Conservation (phyloP, 2,329 filamentous ascomycete species). For the Rutstroemia sp. region DNA sequence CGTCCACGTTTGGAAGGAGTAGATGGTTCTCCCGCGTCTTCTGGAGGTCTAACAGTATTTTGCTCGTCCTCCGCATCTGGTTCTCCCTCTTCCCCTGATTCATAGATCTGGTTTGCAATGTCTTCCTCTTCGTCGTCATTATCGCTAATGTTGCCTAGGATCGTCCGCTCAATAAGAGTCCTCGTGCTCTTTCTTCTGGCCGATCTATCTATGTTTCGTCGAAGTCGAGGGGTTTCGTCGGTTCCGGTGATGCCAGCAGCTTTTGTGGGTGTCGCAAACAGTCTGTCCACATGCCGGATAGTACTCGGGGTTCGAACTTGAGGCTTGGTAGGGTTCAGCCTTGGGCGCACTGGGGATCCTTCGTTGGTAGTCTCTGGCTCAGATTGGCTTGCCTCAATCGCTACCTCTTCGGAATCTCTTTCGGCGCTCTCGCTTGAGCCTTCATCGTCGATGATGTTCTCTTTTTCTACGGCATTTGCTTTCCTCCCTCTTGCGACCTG, state of each 20-base stretch:
- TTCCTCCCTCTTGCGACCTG: not conserved
- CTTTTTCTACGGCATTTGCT: not conserved
- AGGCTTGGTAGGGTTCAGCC: not conserved
- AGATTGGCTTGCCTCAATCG: not conserved
- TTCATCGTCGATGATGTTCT: not conserved
- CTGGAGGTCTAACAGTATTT: slow-evolving; percentile 27
- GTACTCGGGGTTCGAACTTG: slow-evolving; percentile 20
- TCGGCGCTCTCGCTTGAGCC: slow-evolving; percentile 1
- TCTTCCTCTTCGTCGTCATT: slow-evolving; percentile 64
- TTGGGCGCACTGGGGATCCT: not conserved
- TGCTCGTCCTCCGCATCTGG: slow-evolving; percentile 29
- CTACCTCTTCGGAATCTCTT: not conserved
- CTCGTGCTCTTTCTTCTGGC: slow-evolving; percentile 79
- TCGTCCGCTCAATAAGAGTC: slow-evolving; percentile 64
- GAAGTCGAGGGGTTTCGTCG: slow-evolving; percentile 23
- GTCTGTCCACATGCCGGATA: slow-evolving; percentile 16
- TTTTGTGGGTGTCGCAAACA: slow-evolving; percentile 27
- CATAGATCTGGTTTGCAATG: slow-evolving; percentile 62
- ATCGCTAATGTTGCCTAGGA: slow-evolving; percentile 57
- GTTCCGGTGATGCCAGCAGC: slow-evolving; percentile 8
- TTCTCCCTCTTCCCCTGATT: slow-evolving; percentile 44
- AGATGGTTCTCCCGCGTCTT: slow-evolving; percentile 29
- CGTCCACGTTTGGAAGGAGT: slow-evolving; percentile 47
- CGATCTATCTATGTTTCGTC: slow-evolving; percentile 61
- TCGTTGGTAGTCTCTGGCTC: not conserved